These are phyloP conservation scores for Colletotrichum endophyticum DNA, from an alignment of 2,329 filamentous ascomycete genomes.

Conservation along the genomic window DNA sequence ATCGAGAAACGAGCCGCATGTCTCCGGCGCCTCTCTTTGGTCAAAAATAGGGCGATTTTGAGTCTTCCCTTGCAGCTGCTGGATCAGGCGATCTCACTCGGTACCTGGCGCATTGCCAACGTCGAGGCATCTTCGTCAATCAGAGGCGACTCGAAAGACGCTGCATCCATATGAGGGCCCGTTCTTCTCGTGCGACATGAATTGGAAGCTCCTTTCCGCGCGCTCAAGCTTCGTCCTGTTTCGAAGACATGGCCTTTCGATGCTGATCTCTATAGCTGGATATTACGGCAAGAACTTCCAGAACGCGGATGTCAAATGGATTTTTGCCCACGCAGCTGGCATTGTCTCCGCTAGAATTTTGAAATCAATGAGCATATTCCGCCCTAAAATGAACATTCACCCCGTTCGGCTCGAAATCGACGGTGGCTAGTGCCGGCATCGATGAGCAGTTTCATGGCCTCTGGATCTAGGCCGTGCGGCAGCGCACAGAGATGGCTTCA, in stretches of 20 bases:
- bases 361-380: not conserved
- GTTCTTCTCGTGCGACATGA: not conserved
- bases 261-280: not conserved
- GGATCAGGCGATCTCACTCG: not conserved
- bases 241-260: not conserved
- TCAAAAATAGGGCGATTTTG: not conserved
- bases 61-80: not conserved
- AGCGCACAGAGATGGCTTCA: slow-evolving; percentile 11
- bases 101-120: not conserved
- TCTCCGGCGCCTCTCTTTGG: not conserved
- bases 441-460: slow-evolving; percentile 1
- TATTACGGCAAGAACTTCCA: not conserved
- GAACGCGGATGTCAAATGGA: not conserved
- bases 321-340: not conserved
- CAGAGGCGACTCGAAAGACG: not conserved
- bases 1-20: not conserved
- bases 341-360: not conserved
- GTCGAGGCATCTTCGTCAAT: not conserved
- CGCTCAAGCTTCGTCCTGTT: not conserved
- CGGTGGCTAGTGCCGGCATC: not conserved
- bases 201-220: not conserved
- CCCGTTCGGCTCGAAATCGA: not conserved
- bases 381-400: not conserved
- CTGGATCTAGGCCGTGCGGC: not conserved
- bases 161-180: not conserved